Evolutionary conservation across 495 filamentous ascomycete genomes (phyloP).

Genomic region (Thozetella sp.): DNA sequence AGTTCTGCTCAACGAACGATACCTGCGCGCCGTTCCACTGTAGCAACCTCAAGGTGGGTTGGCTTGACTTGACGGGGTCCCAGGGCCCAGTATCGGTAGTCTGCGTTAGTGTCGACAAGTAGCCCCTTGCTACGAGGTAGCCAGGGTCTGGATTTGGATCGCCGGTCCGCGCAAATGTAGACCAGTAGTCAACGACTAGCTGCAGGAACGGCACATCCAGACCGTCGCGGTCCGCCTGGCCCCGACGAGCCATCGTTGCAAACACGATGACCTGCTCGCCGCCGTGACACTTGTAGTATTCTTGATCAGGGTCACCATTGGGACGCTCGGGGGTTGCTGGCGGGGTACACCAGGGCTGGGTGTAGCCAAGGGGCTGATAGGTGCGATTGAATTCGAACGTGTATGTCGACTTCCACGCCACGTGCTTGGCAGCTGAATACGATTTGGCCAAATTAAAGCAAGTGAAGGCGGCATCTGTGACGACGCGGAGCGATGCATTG

Average conservation of each 20-base stretch:
- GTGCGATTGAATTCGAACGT: constrained; percentile 43
- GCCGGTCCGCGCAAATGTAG: constrained; percentile 20
- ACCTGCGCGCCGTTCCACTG: constrained; percentile 26
- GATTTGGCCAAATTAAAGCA: constrained; percentile 36
- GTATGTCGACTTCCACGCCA: constrained; percentile 24
- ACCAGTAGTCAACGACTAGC: constrained; percentile 27
- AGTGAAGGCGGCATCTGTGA: constrained; percentile 36
- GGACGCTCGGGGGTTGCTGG: constrained; percentile 21
- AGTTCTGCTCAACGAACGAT: constrained; percentile 16
- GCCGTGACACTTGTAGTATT: constrained; percentile 52
- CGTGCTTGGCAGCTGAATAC: constrained; percentile 25
- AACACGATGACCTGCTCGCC: constrained; percentile 46
- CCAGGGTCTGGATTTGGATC: constrained; percentile 20
- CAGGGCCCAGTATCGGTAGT: constrained; percentile 16
- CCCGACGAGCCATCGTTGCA: constrained; percentile 21
- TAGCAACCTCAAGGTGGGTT: constrained; percentile 19
- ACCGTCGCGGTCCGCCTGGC: constrained; percentile 23
- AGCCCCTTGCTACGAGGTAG: constrained; percentile 18
- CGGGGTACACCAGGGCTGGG: constrained; percentile 33
- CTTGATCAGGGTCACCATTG: constrained; percentile 33
- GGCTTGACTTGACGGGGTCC: constrained; percentile 14
- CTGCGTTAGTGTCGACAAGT: constrained; percentile 16
- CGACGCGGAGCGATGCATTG: constrained; percentile 22
- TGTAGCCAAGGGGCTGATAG: constrained; percentile 43
- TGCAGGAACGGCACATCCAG: constrained; percentile 21